phyloP scores from a whole-genome alignment of 1,284 basidiomycete species.

The Gymnopus androsaceus region DNA sequence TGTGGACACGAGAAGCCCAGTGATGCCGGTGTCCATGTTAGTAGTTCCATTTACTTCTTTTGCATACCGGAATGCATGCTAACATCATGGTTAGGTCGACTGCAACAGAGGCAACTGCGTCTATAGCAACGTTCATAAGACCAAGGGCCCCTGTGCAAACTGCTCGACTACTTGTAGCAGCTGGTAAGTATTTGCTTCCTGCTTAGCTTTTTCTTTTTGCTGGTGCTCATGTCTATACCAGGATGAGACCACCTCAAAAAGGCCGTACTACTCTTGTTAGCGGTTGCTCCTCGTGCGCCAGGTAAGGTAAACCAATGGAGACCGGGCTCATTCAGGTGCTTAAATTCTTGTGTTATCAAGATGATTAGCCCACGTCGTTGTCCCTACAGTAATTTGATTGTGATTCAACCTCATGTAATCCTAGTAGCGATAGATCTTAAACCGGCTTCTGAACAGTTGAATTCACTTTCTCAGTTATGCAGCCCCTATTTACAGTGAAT shows the following conservation, averaged over 20 bases:
- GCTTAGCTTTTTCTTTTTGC: not conserved
- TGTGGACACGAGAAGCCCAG: constrained; percentile 14
- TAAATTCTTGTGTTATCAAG: too few relatives aligned
- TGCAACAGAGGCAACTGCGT: constrained; percentile 8
- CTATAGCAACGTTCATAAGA: constrained; percentile 8
- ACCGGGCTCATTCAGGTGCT: not conserved
- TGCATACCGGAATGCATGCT: not conserved
- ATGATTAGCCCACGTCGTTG: too few relatives aligned
- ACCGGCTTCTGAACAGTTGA: too few relatives aligned
- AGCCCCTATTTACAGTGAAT: too few relatives aligned
- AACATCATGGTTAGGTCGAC: constrained; percentile 2
- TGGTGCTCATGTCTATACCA: too few relatives aligned
- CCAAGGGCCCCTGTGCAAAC: constrained; percentile 8
- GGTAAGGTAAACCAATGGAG: too few relatives aligned
- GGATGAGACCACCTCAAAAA: constrained; percentile 6
- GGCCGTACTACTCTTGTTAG: not conserved
- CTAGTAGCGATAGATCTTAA: too few relatives aligned
- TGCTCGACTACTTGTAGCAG: constrained; percentile 10
- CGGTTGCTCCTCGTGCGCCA: constrained; percentile 2
- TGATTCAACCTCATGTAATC: too few relatives aligned
- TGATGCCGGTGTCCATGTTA: constrained; percentile 8
- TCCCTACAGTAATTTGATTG: too few relatives aligned
- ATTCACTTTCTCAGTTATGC: too few relatives aligned
- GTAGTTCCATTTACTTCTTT: not conserved
- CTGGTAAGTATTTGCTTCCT: constrained; percentile 10